phyloP scores from a whole-genome alignment of 441 rosid species.

The Populus trichocarpa region DNA sequence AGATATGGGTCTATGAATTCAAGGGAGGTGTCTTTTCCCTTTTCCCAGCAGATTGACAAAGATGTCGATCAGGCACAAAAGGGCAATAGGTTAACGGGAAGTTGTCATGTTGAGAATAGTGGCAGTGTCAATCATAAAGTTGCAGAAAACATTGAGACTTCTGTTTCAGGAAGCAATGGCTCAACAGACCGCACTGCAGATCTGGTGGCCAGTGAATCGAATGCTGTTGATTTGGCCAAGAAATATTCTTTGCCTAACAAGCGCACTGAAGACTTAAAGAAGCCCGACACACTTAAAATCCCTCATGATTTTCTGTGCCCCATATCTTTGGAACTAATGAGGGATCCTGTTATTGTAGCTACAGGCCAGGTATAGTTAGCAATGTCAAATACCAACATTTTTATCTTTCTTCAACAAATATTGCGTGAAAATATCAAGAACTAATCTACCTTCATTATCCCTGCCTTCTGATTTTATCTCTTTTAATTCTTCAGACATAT shows the following conservation, averaged over 20 bases:
- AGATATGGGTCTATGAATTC: slow-evolving; percentile 63
- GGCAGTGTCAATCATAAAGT: slow-evolving; percentile 32
- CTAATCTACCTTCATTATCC: not conserved
- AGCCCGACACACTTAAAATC: slow-evolving; percentile 36
- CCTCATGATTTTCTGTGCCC: slow-evolving; percentile 76
- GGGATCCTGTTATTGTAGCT: slow-evolving; percentile 76
- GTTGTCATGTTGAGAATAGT: slow-evolving; percentile 26
- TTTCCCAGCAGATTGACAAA: slow-evolving; percentile 42
- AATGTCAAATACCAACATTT: not conserved
- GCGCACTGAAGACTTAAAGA: slow-evolving; percentile 38
- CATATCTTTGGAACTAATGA: slow-evolving; percentile 71
- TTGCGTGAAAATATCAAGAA: not conserved
- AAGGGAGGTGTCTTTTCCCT: slow-evolving; percentile 34
- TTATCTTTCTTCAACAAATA: not conserved
- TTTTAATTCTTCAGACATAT: slow-evolving; percentile 46
- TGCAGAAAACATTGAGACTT: slow-evolving; percentile 17
- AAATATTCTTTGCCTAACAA: slow-evolving; percentile 30
- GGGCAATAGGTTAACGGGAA: slow-evolving; percentile 18
- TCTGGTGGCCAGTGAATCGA: slow-evolving; percentile 18
- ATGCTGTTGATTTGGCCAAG: slow-evolving; percentile 14
- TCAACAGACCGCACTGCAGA: slow-evolving; percentile 17
- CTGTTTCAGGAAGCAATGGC: slow-evolving; percentile 20
- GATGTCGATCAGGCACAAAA: slow-evolving; percentile 23
- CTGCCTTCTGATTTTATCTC: not conserved
- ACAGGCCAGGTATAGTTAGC: slow-evolving; percentile 61